phyloP scores from a whole-genome alignment of 208 protist genomes.

The Trypanosomatidae sp. region DNA sequence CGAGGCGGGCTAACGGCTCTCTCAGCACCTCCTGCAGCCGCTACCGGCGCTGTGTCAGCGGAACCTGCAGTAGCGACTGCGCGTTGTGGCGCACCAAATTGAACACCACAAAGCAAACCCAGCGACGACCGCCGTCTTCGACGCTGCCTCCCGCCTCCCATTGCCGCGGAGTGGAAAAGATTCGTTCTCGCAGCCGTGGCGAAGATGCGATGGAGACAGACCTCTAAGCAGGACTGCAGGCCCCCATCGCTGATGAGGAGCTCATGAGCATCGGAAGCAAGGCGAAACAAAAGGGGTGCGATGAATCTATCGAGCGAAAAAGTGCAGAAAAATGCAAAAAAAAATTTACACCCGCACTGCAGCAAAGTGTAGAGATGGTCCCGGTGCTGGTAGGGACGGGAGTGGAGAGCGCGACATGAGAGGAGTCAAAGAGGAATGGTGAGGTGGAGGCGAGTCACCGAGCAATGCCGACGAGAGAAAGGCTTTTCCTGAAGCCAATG shows the following conservation, averaged over 20 bases:
- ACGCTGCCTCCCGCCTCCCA: conserved; percentile 1
- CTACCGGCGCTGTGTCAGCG: conserved; percentile 22
- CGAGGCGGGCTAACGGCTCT: conserved; percentile 21
- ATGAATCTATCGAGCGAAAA: no score
- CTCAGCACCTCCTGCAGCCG: conserved; percentile 23
- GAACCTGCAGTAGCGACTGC: conserved; percentile 20
- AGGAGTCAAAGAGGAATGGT: neutral
- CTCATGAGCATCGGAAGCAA: no score
- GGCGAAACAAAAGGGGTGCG: no score
- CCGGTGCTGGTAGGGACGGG: neutral
- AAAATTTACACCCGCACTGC: no score
- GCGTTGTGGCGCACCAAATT: conserved; percentile 58
- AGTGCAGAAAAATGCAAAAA: no score
- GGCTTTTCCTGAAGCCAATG: neutral
- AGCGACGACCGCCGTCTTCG: neutral
- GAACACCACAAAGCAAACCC: conserved; percentile 64
- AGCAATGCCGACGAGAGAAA: neutral
- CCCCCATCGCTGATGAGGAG: no score
- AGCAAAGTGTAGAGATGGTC: neutral
- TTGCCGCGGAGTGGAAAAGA: no score
- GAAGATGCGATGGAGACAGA: neutral
- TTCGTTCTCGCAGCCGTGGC: no score
- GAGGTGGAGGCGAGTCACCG: neutral
- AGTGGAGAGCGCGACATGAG: neutral
- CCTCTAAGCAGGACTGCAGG: no score